phyloP scores from a whole-genome alignment of 2,329 filamentous ascomycete species.

The Talaromyces sp. region DNA sequence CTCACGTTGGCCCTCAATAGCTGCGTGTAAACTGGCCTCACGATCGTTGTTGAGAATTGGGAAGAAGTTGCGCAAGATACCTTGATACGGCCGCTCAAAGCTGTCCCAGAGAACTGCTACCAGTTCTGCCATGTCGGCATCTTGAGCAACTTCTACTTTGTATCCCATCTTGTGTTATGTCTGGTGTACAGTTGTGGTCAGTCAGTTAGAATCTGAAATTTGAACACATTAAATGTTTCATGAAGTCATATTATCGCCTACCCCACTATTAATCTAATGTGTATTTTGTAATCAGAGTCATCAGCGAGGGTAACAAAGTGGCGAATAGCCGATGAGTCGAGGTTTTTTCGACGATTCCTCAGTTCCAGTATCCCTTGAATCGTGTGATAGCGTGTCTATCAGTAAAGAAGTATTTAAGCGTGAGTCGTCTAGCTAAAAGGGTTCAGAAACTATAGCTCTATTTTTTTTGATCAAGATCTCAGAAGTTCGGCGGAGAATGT shows the following conservation, averaged over 20 bases:
- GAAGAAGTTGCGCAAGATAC: conserved; percentile 12
- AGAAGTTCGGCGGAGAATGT: neutral
- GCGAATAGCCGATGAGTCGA: neutral
- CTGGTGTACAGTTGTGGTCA: too few species aligned
- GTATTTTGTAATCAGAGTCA: neutral
- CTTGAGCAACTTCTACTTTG: conserved; percentile 12
- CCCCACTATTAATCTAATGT: too few species aligned
- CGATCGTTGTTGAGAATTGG: conserved; percentile 14
- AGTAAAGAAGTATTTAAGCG: neutral
- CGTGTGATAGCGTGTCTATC: too few species aligned
- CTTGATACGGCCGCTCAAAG: conserved; percentile 15
- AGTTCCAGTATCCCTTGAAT: too few species aligned
- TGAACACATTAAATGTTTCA: too few species aligned
- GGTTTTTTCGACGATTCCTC: too few species aligned
- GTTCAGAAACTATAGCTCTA: too few species aligned
- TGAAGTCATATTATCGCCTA: too few species aligned
- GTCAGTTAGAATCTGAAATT: too few species aligned
- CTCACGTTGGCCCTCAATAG: neutral
- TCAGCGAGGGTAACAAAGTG: neutral
- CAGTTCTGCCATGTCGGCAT: conserved; percentile 8
- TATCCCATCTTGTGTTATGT: conserved; percentile 8
- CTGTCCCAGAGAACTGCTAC: neutral
- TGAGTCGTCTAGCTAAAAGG: neutral
- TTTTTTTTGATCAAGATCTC: neutral
- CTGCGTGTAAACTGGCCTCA: conserved; percentile 8